Evolutionary conservation across 208 protist species (phyloP).

Genomic region (Leishmania guyanensis): DNA sequence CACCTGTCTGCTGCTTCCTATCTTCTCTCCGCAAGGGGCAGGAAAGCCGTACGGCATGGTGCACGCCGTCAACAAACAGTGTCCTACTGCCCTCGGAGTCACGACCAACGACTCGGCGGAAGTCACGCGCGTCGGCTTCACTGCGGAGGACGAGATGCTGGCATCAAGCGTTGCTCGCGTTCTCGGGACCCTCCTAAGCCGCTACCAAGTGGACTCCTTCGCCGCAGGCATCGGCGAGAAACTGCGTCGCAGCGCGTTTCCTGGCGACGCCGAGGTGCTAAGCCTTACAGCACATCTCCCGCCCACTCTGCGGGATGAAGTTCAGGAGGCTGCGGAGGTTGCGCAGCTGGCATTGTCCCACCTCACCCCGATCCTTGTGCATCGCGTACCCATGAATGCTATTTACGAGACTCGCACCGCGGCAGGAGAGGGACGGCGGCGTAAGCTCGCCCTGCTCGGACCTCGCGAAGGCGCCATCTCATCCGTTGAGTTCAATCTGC

Average conservation of each 20-base stretch:
- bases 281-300: constrained; percentile 56
- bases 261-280: constrained; percentile 22
- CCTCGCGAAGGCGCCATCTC: constrained; percentile 59
- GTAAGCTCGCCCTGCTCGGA: constrained; percentile 46
- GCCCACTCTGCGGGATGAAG: constrained; percentile 46
- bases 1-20: constrained; percentile 87
- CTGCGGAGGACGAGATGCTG: constrained; percentile 63
- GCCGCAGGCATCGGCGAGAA: constrained; percentile 43
- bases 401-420: constrained; percentile 72
- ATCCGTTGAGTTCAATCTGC: constrained; percentile 84
- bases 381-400: constrained; percentile 68
- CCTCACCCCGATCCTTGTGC: constrained; percentile 51
- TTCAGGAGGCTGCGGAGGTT: constrained; percentile 66
- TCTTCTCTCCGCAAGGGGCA: constrained; percentile 43
- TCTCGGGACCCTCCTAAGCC: constrained; percentile 71
- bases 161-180: constrained; percentile 55
- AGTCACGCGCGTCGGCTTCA: constrained; percentile 34
- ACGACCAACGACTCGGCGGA: constrained; percentile 16
- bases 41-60: constrained; percentile 74
- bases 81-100: constrained; percentile 22
- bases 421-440: constrained; percentile 37
- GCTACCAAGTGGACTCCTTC: constrained; percentile 65
- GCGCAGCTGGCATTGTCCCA: constrained; percentile 57
- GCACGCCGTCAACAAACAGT: constrained; percentile 87
- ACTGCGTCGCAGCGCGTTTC: constrained; percentile 44